Base-by-base conservation (phyloP, 768 basidiomycete species). In the Dentipellis fragilis region DNA sequence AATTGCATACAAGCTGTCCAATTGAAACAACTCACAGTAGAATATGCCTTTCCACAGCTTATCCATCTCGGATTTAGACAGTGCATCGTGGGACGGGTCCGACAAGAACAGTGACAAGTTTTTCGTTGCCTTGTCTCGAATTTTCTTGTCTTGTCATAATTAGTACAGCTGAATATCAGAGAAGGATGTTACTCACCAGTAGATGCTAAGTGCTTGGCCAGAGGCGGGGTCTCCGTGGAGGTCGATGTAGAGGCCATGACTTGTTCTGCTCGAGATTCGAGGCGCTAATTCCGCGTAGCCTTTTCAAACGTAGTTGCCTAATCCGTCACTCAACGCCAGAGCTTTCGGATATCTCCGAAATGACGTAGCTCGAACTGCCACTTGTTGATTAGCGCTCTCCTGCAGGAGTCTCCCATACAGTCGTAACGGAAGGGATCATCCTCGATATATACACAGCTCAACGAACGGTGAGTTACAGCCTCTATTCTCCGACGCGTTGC, bases 41-140 rank as follows among this genome's bases (percentile, higher is more conserved):
- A 95, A 99, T 51, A 98, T 80, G 0, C 94, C 95, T 68, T 99
- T 97, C 95, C 95, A 98, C 34, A 98, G 69, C 69, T 93, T 95
- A 58, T 81, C 79, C 84, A 96, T 86, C 64, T 97, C 93, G 29
- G 74, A 57, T 55, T 85, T 81, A 14, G 86, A 71, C 34, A 95
- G 69, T 21, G 68, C 75, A 73, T 84, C 74, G 56, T 75, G 73
- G 9, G 68, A 67, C 48, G 78, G 74, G 62, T 82, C 78, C 1
- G 91, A 92, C 34, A 98, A 80, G 68, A 97, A 95, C 4, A 74
- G 68, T 0, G 85, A 75, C 9, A 98, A 77, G 57, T 80, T 81
- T 67, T 85, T 84, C 59, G 96, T 80, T 0, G 95, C 95, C 66
- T 86, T 89, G 72, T 99, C 95, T 57, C 95, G 83, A 2, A 84